A percentile compares a stretch with the other conserved stretches of the same genome.
Evolutionary conservation across 345 rosid genomes (phyloP).

Genomic region (Mallotus nudiflorus): DNA sequence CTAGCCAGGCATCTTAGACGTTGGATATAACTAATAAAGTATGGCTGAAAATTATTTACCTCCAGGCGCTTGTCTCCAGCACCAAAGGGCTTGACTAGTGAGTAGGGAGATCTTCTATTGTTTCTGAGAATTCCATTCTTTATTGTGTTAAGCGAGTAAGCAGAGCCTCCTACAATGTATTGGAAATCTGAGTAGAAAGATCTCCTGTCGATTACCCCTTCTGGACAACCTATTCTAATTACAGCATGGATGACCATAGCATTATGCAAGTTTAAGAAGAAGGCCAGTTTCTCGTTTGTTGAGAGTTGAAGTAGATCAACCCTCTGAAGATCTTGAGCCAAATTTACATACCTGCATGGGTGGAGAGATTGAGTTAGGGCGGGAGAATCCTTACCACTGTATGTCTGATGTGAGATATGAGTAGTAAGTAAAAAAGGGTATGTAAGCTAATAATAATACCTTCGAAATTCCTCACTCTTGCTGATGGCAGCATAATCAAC

Average conservation of each 20-base stretch:
- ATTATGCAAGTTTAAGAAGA: slow-evolving; percentile 83
- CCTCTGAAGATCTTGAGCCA: slow-evolving; percentile 74
- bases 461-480: slow-evolving; percentile 78
- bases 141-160: slow-evolving; percentile 61
- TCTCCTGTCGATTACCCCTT: slow-evolving; percentile 68
- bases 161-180: slow-evolving; percentile 71
- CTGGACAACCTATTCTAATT: slow-evolving; percentile 62
- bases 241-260: slow-evolving; percentile 93
- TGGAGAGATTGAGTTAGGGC: background rate
- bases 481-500: slow-evolving; percentile 64
- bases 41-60: slow-evolving; percentile 37
- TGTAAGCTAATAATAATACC: slow-evolving; percentile 37
- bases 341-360: slow-evolving; percentile 58
- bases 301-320: slow-evolving; percentile 54
- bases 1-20: no score
- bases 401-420: no score
- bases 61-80: slow-evolving; percentile 51
- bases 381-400: no score
- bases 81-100: slow-evolving; percentile 60
- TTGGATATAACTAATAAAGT: background rate
- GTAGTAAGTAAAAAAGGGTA: no score
- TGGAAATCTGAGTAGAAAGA: slow-evolving; percentile 66
- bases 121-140: slow-evolving; percentile 72
- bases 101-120: slow-evolving; percentile 52
- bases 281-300: slow-evolving; percentile 59